phyloP scores from a whole-genome alignment of 140 eudicot genomes.

The Anethum foeniculum region DNA sequence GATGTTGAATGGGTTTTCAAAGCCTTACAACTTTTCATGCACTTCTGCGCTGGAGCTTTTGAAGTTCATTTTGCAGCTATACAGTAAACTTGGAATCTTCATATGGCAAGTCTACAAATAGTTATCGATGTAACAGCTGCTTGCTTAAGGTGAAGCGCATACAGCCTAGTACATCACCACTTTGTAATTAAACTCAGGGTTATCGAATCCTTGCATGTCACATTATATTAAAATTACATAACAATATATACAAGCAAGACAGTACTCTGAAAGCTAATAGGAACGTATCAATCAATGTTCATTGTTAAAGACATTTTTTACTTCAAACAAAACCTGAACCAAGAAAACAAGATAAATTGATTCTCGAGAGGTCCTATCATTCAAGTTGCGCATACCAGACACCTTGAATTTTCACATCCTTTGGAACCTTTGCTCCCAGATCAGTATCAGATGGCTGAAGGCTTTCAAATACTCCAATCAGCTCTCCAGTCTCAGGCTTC shows the following conservation, averaged over 20 bases:
- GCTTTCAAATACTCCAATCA: slow-evolving; percentile 91
- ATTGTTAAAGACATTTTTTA: slow-evolving; percentile 16
- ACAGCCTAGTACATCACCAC: no score
- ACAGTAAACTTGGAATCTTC: no score
- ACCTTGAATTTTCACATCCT: slow-evolving; percentile 94
- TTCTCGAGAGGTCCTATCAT: slow-evolving; percentile 21
- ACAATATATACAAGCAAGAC: slow-evolving; percentile 51
- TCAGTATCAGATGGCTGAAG: slow-evolving; percentile 96
- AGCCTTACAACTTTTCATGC: no score
- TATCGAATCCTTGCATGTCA: neutral
- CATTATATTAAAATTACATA: neutral
- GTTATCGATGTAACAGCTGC: no score
- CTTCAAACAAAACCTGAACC: slow-evolving; percentile 29
- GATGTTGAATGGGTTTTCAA: no score
- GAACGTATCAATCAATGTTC: slow-evolving; percentile 22
- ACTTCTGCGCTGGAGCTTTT: no score
- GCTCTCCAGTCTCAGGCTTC: slow-evolving; percentile 91
- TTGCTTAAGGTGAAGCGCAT: no score
- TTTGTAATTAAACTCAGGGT: neutral
- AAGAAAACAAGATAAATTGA: slow-evolving; percentile 18
- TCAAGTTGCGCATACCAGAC: slow-evolving; percentile 94
- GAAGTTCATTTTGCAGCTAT: no score
- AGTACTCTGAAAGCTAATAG: slow-evolving; percentile 18
- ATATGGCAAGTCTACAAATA: no score
- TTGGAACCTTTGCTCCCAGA: slow-evolving; percentile 82